Evolutionary conservation across 768 basidiomycete genomes (phyloP).

Genomic region (Lactarius hengduanensis): DNA sequence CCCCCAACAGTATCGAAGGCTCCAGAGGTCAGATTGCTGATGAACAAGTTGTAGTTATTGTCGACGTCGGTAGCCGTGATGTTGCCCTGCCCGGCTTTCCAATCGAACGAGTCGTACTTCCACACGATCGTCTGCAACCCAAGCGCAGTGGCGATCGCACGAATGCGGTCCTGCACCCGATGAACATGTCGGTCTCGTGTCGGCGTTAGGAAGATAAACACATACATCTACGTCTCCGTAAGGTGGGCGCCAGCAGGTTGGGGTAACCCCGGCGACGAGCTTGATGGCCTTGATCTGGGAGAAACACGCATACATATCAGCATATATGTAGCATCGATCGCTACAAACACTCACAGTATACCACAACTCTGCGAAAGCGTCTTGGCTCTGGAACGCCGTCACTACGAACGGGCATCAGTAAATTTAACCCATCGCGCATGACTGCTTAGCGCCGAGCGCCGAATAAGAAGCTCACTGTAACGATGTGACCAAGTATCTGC

Average conservation of each 20-base stretch:
- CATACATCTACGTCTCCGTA: constrained; percentile 60
- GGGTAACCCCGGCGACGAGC: constrained; percentile 54
- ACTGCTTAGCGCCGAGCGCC: background rate
- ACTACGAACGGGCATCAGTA: constrained; percentile 35
- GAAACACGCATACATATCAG: too few species aligned
- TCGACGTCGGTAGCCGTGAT: constrained; percentile 22
- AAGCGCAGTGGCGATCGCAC: constrained; percentile 66
- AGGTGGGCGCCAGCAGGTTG: constrained; percentile 61
- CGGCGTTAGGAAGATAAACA: background rate
- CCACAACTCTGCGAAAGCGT: constrained; percentile 76
- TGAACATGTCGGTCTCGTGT: background rate
- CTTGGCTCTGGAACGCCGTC: constrained; percentile 58
- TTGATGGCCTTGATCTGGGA: constrained; percentile 52
- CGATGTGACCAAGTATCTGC: constrained; percentile 53
- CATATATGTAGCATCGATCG: background rate
- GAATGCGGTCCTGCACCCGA: constrained; percentile 53
- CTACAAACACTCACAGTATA: constrained; percentile 48
- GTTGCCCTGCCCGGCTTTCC: constrained; percentile 41
- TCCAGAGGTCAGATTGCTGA: constrained; percentile 20
- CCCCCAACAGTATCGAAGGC: constrained; percentile 37
- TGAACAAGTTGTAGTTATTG: constrained; percentile 13
- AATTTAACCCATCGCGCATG: background rate
- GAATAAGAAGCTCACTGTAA: constrained; percentile 36
- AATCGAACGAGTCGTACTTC: constrained; percentile 68
- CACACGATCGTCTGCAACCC: constrained; percentile 73